Evolutionary conservation across 768 basidiomycete species (phyloP).

Genomic region (Mycena olivaceomarginata): DNA sequence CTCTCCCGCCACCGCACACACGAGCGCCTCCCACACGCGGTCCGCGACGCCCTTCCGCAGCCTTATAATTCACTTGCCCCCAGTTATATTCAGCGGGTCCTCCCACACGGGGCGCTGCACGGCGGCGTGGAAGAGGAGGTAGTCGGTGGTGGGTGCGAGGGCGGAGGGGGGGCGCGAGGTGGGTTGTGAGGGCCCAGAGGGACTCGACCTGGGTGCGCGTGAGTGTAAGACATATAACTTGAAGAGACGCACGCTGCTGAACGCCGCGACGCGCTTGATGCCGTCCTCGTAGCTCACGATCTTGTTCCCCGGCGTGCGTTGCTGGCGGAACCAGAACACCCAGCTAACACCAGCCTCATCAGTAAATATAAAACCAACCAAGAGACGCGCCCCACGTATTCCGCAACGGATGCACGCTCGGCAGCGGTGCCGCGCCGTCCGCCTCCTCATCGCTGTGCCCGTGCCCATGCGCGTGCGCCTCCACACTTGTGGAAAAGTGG

Average conservation of each 20-base stretch:
- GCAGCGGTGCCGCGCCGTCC: too few relatives aligned
- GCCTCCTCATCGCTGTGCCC: too few relatives aligned
- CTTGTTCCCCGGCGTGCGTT: constrained; percentile 93
- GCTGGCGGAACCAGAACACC: constrained; percentile 95
- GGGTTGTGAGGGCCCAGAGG: constrained; percentile 96
- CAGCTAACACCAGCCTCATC: constrained; percentile 68
- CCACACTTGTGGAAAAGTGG: constrained; percentile 82
- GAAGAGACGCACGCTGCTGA: constrained; percentile 71
- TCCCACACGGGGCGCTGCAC: too few relatives aligned
- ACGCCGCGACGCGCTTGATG: constrained; percentile 93
- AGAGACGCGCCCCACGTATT: not conserved
- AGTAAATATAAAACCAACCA: too few relatives aligned
- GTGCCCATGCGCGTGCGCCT: constrained; percentile 49
- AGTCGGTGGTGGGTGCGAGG: constrained; percentile 93
- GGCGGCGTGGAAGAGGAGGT: constrained; percentile 96
- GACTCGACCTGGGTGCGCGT: constrained; percentile 83
- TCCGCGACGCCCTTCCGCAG: too few relatives aligned
- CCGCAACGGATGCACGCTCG: not conserved
- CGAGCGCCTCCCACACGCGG: too few relatives aligned
- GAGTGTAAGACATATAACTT: too few relatives aligned
- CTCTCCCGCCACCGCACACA: too few relatives aligned
- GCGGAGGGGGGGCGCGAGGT: constrained; percentile 90
- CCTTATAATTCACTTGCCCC: too few relatives aligned
- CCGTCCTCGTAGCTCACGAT: constrained; percentile 95
- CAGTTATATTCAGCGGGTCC: too few relatives aligned